Percentiles rank a stretch among this genome's conserved stretches.
Evolutionary conservation across 2,329 filamentous ascomycete species (phyloP).

Genomic region (Blastomyces gilchristii): DNA sequence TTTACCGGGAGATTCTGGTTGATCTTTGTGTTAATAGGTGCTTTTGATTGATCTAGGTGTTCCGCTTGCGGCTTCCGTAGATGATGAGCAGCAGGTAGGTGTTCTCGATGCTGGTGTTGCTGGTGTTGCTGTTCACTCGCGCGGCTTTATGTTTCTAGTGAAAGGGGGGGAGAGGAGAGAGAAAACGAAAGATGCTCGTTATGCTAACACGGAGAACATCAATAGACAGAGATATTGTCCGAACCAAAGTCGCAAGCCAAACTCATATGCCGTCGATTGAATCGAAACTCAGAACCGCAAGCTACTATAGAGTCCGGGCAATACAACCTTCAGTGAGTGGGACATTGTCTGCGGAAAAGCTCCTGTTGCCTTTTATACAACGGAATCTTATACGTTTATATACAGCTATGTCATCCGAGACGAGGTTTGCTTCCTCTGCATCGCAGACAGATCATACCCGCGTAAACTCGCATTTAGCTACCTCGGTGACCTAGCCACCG

Average conservation of each 20-base stretch:
- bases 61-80: constrained; percentile 87
- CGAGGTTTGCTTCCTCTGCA: constrained; percentile 82
- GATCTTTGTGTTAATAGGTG: background rate
- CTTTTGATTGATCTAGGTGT: constrained; percentile 51
- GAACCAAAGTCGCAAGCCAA: constrained; percentile 89
- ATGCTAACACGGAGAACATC: background rate
- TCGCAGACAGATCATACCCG: constrained; percentile 87
- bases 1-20: constrained; percentile 1
- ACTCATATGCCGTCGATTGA: constrained; percentile 78
- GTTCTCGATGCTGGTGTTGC: background rate
- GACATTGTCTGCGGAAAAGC: background rate
- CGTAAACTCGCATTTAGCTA: constrained; percentile 98
- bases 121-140: background rate
- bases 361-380: background rate
- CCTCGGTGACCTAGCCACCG: constrained; percentile 78
- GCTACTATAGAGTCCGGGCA: constrained; percentile 79
- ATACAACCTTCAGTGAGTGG: constrained; percentile 71
- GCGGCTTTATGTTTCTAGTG: background rate
- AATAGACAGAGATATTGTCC: constrained; percentile 47
- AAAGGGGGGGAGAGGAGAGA: background rate
- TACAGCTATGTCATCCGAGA: constrained; percentile 71
- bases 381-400: constrained; percentile 15
- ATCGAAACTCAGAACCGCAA: constrained; percentile 78
- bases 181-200: background rate
- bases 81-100: constrained; percentile 73